Conservation (phyloP, 2,329 filamentous ascomycete species). For the Stagonosporopsis chrysanthemi region DNA sequence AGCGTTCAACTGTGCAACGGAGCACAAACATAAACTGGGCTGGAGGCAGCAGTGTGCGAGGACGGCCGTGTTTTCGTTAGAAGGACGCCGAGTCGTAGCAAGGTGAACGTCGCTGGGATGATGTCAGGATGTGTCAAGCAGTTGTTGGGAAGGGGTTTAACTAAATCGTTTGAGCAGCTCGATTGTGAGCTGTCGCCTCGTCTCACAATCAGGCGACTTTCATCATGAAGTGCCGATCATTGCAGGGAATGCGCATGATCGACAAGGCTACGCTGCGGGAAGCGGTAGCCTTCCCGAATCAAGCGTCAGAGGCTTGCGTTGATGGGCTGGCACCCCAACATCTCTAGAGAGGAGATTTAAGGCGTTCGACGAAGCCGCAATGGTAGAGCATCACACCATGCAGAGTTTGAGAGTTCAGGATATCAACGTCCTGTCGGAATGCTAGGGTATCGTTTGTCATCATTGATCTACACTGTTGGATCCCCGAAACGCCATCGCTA, state of each 20-base stretch:
- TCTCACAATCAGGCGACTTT: constrained; percentile 12
- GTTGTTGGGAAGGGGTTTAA: not conserved
- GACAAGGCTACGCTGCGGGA: constrained; percentile 7
- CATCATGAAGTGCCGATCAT: constrained; percentile 11
- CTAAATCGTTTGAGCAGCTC: constrained; percentile 5
- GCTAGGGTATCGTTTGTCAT: not conserved
- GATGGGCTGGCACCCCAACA: not conserved
- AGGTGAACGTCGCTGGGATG: not conserved
- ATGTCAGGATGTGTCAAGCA: constrained; percentile 1
- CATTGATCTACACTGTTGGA: not conserved
- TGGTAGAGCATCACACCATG: not conserved
- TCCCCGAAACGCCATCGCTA: constrained; percentile 42
- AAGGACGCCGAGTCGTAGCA: not conserved
- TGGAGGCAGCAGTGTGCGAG: not conserved
- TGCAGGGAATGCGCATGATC: constrained; percentile 4
- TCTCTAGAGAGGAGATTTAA: not conserved
- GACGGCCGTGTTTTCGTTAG: not conserved
- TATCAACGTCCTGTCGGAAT: not conserved
- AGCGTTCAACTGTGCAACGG: not conserved
- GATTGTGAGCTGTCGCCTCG: constrained; percentile 4
- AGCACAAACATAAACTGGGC: not conserved
- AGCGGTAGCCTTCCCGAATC: constrained; percentile 6
- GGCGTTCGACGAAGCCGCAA: not conserved
- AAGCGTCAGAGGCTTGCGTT: not conserved
- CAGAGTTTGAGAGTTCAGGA: not conserved